phyloP scores from a whole-genome alignment of 306 rosid genomes.

The Argentina anserina region DNA sequence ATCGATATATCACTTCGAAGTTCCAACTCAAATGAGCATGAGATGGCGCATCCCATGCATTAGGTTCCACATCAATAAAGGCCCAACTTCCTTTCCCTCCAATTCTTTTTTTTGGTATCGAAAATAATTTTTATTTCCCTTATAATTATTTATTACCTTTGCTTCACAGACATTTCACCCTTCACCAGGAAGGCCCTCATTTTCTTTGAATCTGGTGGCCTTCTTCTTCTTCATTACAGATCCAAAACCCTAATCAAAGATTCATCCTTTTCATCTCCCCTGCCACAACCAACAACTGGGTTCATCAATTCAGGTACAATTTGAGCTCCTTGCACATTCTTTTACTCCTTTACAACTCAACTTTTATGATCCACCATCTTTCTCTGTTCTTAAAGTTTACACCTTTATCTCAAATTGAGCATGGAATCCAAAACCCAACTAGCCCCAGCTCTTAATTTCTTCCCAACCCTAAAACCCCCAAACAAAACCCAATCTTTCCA shows the following conservation, averaged over 20 bases:
- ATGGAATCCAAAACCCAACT: constrained; percentile 48
- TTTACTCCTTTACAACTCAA: neutral
- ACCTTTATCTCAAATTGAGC: neutral
- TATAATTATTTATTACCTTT: no score
- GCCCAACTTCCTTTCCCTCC: no score
- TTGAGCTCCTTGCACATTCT: neutral
- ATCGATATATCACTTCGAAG: no score
- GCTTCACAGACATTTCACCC: neutral
- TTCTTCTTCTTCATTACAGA: neutral
- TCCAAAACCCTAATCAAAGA: constrained; percentile 8
- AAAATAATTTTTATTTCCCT: no score
- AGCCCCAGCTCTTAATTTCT: constrained; percentile 57
- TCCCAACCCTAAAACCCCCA: constrained; percentile 68
- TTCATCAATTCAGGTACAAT: neutral
- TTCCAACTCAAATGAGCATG: no score
- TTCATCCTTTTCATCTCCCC: constrained; percentile 9
- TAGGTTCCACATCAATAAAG: no score
- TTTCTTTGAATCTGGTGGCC: neutral
- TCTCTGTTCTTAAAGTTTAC: neutral
- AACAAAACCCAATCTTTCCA: constrained; percentile 68
- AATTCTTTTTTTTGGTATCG: no score
- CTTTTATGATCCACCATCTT: neutral
- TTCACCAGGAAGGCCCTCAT: neutral
- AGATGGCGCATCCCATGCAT: no score
- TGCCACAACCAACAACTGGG: neutral